Conservation (phyloP, 106 monocot species). For the Allium sativum region DNA sequence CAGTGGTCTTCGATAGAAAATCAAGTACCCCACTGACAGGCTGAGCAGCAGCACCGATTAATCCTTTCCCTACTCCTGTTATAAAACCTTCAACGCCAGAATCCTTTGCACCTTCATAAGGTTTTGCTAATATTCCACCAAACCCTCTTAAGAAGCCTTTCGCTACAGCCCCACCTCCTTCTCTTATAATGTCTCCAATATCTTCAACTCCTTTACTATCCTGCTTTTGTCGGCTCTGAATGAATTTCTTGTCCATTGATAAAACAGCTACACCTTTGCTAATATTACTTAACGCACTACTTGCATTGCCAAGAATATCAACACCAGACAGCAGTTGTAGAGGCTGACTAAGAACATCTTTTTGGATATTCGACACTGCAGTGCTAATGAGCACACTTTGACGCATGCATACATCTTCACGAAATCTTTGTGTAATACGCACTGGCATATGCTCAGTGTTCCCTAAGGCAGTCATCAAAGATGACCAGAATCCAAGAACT, state of each 20-base stretch:
- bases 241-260: conserved; percentile 99
- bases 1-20: conserved; percentile 93
- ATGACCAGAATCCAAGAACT: conserved; percentile 95
- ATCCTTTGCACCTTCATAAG: conserved; percentile 93
- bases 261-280: conserved; percentile 93
- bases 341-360: conserved; percentile 92
- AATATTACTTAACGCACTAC: conserved; percentile 92
- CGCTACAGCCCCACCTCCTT: conserved; percentile 90
- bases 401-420: conserved; percentile 69
- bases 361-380: conserved; percentile 72
- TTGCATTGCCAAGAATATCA: conserved; percentile 96
- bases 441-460: conserved; percentile 98
- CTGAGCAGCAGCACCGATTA: conserved; percentile 94
- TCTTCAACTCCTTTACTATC: conserved; percentile 95
- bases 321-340: conserved; percentile 91
- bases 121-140: conserved; percentile 92
- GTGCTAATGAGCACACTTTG: conserved; percentile 69
- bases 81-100: conserved; percentile 98
- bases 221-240: conserved; percentile 85
- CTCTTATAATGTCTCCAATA: conserved; percentile 88
- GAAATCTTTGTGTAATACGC: conserved; percentile 66
- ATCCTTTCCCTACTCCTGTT: conserved; percentile 90
- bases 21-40: conserved; percentile 98
- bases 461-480: conserved; percentile 94
- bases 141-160: conserved; percentile 93